Evolutionary conservation across 768 basidiomycete genomes (phyloP).

Genomic region (Leccinum fibrillosum): DNA sequence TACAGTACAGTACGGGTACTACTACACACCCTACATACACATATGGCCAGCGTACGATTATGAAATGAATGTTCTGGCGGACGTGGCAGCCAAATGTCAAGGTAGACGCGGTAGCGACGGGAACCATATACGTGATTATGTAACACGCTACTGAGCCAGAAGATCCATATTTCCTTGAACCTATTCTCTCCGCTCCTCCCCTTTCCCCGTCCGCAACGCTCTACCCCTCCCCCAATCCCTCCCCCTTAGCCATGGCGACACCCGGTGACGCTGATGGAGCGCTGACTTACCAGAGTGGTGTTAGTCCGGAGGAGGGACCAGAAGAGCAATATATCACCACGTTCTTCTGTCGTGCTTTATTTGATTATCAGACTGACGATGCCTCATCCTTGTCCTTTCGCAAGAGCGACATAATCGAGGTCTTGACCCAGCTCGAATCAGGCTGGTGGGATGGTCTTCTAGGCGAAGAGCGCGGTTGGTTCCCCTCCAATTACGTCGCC

Average conservation of each 20-base stretch:
- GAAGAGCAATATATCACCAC: conserved; percentile 64
- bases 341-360: conserved; percentile 88
- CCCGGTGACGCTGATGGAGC: conserved; percentile 22
- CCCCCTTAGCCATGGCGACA: conserved; percentile 12
- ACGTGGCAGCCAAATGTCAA: conserved; percentile 3
- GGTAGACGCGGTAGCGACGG: conserved; percentile 14
- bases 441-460: conserved; percentile 99
- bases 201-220: conserved; percentile 12
- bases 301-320: conserved; percentile 29
- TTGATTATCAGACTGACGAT: conserved; percentile 88
- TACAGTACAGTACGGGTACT: background rate
- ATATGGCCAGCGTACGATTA: conserved; percentile 6
- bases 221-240: background rate
- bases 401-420: conserved; percentile 89
- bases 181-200: conserved; percentile 2
- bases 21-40: background rate
- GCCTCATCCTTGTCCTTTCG: conserved; percentile 85
- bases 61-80: conserved; percentile 6
- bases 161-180: conserved; percentile 12
- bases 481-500: conserved; percentile 93
- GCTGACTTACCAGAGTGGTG: conserved; percentile 18
- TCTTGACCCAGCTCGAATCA: conserved; percentile 83
- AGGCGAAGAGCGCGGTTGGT: conserved; percentile 90
- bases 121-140: conserved; percentile 18
- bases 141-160: conserved; percentile 17